Base-by-base conservation (phyloP, 371 early-diverging fungal genomes). In the Syncephalis fuscata region DNA sequence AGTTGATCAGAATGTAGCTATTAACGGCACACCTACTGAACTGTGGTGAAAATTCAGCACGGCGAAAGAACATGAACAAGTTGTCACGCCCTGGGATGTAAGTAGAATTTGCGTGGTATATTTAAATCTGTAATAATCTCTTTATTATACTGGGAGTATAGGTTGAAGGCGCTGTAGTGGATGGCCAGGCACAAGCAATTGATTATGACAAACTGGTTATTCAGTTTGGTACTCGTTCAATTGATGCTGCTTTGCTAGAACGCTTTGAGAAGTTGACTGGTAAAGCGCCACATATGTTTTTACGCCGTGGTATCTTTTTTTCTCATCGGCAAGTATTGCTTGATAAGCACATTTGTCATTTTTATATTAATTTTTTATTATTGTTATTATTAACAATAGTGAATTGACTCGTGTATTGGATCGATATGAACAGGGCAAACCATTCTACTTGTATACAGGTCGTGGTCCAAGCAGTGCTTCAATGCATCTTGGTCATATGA, bases 361-460 rank as follows among this genome's bases (percentile, higher is more conserved):
- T n/a, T n/a, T n/a, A n/a, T n/a, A n/a, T n/a, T n/a, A n/a, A n/a
- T n/a, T n/a, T n/a, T 43, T 38, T 51, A 25, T 42, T 27, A 36
- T 8, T 38, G 10, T 20, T 25, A 21, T n/a, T 47, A 26, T 26
- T 23, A 41, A 3, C 38, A 22, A 21, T 55, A 91, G 97, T 66
- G 99, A 99, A 53, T 73, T 99, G 56, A 72, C 57, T 40, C 60
- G 66, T 45, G 88, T 98, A 48, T 67, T 99, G 41, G 93, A 97
- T 62, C 72, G 83, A 37, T 78, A 73, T 63, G 92, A 92, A 66
- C 78, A 88, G 57, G 87, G 86, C 66, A 88, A 95, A 67, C 92
- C 96, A 10, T 97, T 99, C 69, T 99, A 80, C 64, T 68, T 99
- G 46, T 99, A 99, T 70, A 99, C 99, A 17, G 99, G 99, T n/a